Conservation (phyloP, 495 filamentous ascomycete species). For the Penicillium simplicissimum region DNA sequence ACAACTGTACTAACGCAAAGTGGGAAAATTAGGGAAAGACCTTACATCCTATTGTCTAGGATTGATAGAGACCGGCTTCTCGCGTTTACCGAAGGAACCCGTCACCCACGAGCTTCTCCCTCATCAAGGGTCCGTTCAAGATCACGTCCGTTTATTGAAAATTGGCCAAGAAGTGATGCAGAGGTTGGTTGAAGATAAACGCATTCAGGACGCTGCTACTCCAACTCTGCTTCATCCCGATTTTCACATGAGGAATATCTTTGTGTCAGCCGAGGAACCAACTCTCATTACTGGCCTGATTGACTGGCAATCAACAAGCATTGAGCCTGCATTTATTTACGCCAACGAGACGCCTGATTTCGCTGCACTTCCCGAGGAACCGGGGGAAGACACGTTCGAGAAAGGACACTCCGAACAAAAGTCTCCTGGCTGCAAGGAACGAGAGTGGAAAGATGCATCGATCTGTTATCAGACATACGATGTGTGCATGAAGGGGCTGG, state of each 20-base stretch:
- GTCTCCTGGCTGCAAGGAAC: constrained; percentile 9
- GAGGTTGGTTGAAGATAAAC: constrained; percentile 29
- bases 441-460: constrained; percentile 26
- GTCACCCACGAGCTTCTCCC: background rate
- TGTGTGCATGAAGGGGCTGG: constrained; percentile 34
- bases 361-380: constrained; percentile 17
- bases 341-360: constrained; percentile 39
- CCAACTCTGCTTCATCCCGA: constrained; percentile 41
- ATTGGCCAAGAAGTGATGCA: constrained; percentile 31
- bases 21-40: background rate
- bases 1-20: background rate
- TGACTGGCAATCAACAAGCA: constrained; percentile 43
- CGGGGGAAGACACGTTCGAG: constrained; percentile 17
- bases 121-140: constrained; percentile 36
- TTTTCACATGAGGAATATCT: constrained; percentile 47
- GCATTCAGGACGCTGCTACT: constrained; percentile 32
- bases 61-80: constrained; percentile 1
- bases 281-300: constrained; percentile 41
- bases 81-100: background rate
- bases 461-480: constrained; percentile 42
- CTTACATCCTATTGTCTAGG: background rate
- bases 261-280: constrained; percentile 41
- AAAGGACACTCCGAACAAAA: constrained; percentile 9
- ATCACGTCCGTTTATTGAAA: constrained; percentile 35
- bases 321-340: constrained; percentile 44